Conservation (phyloP, 2,329 filamentous ascomycete species). For the Penicillium sp. region DNA sequence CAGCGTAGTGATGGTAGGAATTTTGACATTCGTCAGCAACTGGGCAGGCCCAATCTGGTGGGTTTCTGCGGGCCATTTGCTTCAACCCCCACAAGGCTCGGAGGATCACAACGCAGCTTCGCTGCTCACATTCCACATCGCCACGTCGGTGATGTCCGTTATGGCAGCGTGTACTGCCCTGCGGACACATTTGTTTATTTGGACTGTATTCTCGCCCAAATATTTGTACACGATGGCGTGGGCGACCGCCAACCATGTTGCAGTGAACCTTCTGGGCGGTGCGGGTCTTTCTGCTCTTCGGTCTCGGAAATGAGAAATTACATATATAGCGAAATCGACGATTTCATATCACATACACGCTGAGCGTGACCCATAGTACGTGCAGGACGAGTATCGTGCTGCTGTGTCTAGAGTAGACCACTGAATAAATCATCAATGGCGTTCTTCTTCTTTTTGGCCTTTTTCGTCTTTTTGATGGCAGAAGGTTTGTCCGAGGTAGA, state of each 20-base stretch:
- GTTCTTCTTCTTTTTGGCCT: constrained; percentile 60
- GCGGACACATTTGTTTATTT: constrained; percentile 91
- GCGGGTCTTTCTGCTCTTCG: constrained; percentile 17
- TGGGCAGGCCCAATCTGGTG: constrained; percentile 93
- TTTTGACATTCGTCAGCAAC: constrained; percentile 84
- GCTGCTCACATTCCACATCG: constrained; percentile 71
- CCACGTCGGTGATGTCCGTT: constrained; percentile 68
- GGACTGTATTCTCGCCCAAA: constrained; percentile 98
- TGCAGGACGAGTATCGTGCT: neutral
- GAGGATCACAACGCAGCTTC: constrained; percentile 55
- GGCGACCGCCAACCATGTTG: constrained; percentile 78
- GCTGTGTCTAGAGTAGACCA: constrained; percentile 50
- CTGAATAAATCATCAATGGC: constrained; percentile 76
- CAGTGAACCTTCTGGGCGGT: constrained; percentile 68
- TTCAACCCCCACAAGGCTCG: constrained; percentile 25
- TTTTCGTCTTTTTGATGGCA: constrained; percentile 22
- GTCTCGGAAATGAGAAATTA: constrained; percentile 10
- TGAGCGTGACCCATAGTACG: neutral
- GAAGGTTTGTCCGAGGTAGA: constrained; percentile 15
- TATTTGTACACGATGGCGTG: constrained; percentile 92
- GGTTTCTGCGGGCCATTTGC: constrained; percentile 62
- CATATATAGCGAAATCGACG: neutral
- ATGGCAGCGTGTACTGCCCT: constrained; percentile 87
- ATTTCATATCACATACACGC: neutral
- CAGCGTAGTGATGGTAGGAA: constrained; percentile 76